Evolutionary conservation across 768 basidiomycete genomes (phyloP).

Genomic region (Russula olivacea): DNA sequence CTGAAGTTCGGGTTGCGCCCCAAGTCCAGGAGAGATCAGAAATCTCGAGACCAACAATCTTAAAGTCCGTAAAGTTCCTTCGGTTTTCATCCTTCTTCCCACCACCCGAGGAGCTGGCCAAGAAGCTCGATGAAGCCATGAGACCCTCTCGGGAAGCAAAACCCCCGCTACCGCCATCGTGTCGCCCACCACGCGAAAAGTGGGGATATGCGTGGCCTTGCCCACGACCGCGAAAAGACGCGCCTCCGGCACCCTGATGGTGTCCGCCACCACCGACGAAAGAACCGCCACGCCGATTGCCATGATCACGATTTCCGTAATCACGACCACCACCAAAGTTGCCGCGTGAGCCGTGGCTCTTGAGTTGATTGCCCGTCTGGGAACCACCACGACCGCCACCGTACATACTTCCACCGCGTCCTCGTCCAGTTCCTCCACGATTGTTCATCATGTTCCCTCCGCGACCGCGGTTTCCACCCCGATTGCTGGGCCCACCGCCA

Average conservation of each 20-base stretch:
- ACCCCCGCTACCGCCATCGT: conserved; percentile 36
- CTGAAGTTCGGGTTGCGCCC: conserved; percentile 51
- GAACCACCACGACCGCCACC: conserved; percentile 42
- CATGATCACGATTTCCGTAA: conserved; percentile 53
- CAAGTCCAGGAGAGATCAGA: conserved; percentile 81
- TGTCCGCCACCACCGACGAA: conserved; percentile 45
- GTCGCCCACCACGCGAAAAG: conserved; percentile 36
- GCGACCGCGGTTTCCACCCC: conserved; percentile 40
- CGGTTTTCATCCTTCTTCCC: conserved; percentile 86
- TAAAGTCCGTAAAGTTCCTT: conserved; percentile 95
- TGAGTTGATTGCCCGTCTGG: conserved; percentile 41
- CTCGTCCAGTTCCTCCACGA: conserved; percentile 34
- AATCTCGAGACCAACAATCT: conserved; percentile 87
- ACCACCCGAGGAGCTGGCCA: conserved; percentile 27
- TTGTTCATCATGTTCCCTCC: conserved; percentile 47
- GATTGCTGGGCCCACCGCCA: conserved; percentile 40
- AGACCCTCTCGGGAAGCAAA: conserved; percentile 42
- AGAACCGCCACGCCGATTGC: conserved; percentile 61
- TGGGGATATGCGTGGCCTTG: conserved; percentile 42
- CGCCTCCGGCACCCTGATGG: conserved; percentile 23
- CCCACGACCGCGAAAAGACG: conserved; percentile 53
- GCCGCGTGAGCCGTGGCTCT: conserved; percentile 60
- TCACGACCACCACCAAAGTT: conserved; percentile 55
- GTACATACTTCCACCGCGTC: conserved; percentile 37
- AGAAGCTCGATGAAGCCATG: conserved; percentile 23